phyloP scores from a whole-genome alignment of 164 flowering plant species.

The Magnolia sinica region DNA sequence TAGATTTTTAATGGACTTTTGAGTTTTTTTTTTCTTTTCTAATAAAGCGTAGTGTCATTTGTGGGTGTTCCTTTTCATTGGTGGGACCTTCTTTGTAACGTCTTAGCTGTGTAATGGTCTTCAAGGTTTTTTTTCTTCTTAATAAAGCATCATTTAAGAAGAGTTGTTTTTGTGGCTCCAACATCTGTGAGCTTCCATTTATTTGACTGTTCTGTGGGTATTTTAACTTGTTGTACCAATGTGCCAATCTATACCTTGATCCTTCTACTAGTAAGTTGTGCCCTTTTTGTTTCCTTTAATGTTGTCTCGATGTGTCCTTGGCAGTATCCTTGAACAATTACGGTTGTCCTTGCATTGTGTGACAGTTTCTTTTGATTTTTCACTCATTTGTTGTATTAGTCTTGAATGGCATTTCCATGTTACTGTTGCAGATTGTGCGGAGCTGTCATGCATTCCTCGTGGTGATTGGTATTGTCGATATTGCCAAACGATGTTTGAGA shows the following conservation, averaged over 20 bases:
- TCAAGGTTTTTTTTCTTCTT: no score
- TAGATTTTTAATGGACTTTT: background rate
- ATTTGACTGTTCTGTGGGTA: no score
- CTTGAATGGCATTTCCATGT: slow-evolving; percentile 5
- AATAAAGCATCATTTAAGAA: no score
- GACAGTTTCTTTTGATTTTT: background rate
- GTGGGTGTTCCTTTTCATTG: no score
- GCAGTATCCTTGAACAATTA: background rate
- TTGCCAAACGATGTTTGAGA: slow-evolving; percentile 50
- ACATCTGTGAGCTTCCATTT: no score
- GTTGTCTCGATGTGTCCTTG: background rate
- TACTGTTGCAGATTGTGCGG: slow-evolving; percentile 59
- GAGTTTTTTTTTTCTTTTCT: background rate
- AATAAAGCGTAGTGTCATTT: background rate
- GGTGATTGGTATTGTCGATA: slow-evolving; percentile 71
- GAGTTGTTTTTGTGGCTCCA: no score
- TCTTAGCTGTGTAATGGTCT: no score
- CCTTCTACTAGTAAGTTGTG: no score
- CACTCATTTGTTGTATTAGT: background rate
- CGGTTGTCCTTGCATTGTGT: background rate
- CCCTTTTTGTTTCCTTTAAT: no score
- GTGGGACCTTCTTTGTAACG: no score
- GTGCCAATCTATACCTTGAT: no score
- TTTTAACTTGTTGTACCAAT: no score
- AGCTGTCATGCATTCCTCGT: slow-evolving; percentile 38